Conservation (phyloP, 1,284 basidiomycete genomes). For the Earliella scabrosa region DNA sequence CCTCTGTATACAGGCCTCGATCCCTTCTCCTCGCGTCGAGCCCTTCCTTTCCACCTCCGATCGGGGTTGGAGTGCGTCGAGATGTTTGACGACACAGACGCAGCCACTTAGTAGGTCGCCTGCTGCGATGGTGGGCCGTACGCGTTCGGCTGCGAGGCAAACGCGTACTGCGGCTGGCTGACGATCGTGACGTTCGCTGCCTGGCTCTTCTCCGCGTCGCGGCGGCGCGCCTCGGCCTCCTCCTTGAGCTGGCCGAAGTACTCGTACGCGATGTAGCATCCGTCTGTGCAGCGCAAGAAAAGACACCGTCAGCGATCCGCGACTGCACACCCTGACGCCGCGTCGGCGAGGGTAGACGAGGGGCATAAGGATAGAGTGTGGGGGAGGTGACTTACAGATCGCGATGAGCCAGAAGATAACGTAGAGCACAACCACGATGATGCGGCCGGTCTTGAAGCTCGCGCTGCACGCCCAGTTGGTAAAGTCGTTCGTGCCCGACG, state of each 20-base stretch:
- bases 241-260: conserved; percentile 36
- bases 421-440: conserved; percentile 31
- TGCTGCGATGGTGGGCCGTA: conserved; percentile 1
- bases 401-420: conserved; percentile 50
- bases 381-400: conserved; percentile 45
- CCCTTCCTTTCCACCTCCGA: no score
- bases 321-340: no score
- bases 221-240: conserved; percentile 23
- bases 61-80: no score
- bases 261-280: conserved; percentile 36
- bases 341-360: no score
- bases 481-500: no score
- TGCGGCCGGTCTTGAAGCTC: conserved; percentile 33
- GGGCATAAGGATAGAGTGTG: neutral
- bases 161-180: conserved; percentile 16
- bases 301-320: no score
- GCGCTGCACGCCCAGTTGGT: conserved; percentile 35
- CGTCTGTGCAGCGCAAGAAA: conserved; percentile 19
- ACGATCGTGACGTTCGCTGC: conserved; percentile 22
- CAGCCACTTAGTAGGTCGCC: neutral
- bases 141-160: conserved; percentile 12
- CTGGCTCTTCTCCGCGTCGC: conserved; percentile 24
- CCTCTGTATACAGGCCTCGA: no score
- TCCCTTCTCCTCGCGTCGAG: no score
- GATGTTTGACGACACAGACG: no score